phyloP scores from a whole-genome alignment of 495 filamentous ascomycete species.

The Lineolata rhizophorae region DNA sequence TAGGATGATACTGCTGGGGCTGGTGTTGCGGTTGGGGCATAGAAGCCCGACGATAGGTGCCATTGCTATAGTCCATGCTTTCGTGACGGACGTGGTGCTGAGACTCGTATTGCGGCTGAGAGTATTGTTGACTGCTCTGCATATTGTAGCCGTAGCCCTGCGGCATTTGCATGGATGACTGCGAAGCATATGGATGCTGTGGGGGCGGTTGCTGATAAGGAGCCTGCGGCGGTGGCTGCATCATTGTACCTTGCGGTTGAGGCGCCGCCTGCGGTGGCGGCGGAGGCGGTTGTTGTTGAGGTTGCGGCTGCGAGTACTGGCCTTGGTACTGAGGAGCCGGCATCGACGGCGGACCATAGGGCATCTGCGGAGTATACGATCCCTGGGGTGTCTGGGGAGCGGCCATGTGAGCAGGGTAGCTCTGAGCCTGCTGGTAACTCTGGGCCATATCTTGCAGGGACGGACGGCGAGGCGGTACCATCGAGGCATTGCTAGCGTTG shows the following conservation, averaged over 20 bases:
- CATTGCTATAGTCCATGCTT: slow-evolving; percentile 9
- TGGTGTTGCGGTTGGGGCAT: slow-evolving; percentile 4
- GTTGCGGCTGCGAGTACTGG: slow-evolving; percentile 11
- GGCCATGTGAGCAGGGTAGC: slow-evolving; percentile 16
- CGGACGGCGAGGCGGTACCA: slow-evolving; percentile 20
- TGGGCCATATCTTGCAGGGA: slow-evolving; percentile 21
- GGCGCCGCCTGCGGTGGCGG: no score
- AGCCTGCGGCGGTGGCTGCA: no score
- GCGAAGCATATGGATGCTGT: no score
- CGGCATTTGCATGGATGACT: slow-evolving; percentile 13
- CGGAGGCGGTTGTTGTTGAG: slow-evolving; percentile 11
- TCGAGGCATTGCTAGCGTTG: slow-evolving; percentile 32
- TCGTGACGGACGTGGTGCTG: slow-evolving; percentile 12
- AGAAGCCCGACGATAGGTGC: slow-evolving; percentile 12
- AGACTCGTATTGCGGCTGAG: slow-evolving; percentile 14
- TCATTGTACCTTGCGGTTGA: no score
- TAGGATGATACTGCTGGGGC: slow-evolving; percentile 9
- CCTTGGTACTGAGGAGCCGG: no score
- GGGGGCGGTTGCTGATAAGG: slow-evolving; percentile 8
- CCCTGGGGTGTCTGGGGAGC: slow-evolving; percentile 15
- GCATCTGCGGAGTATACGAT: slow-evolving; percentile 14
- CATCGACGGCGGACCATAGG: no score
- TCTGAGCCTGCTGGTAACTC: slow-evolving; percentile 11
- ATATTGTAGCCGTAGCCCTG: slow-evolving; percentile 12
- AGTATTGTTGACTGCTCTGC: slow-evolving; percentile 9